Evolutionary conservation across 352 stramenopile genomes (phyloP).

Genomic region (Phytophthora pistaciae): DNA sequence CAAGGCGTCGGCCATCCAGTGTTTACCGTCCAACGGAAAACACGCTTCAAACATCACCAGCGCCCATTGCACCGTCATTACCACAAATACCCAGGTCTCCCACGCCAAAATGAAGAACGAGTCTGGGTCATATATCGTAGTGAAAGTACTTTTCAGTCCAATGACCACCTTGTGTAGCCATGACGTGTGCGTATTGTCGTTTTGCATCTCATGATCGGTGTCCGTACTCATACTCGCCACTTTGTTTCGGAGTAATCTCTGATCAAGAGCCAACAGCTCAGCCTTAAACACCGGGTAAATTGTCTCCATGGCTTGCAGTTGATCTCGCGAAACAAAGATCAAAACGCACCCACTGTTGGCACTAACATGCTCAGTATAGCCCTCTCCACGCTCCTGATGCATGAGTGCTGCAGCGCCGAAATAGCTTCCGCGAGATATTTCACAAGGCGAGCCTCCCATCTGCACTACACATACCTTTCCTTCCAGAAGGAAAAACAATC

Average conservation of each 20-base stretch:
- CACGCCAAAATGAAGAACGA: slow-evolving; percentile 48
- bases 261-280: slow-evolving; percentile 50
- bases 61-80: slow-evolving; percentile 54
- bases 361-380: slow-evolving; percentile 54
- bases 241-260: slow-evolving; percentile 46
- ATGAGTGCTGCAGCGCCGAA: slow-evolving; percentile 51
- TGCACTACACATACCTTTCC: slow-evolving; percentile 51
- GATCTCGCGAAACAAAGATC: slow-evolving; percentile 52
- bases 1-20: slow-evolving; percentile 22
- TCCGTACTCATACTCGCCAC: slow-evolving; percentile 31
- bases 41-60: slow-evolving; percentile 52
- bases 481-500: slow-evolving; percentile 61
- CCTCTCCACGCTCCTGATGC: slow-evolving; percentile 45
- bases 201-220: slow-evolving; percentile 2
- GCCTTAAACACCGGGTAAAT: slow-evolving; percentile 53
- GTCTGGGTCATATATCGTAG: slow-evolving; percentile 42
- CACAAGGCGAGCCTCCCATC: slow-evolving; percentile 20
- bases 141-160: too few relatives aligned
- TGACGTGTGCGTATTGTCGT: background rate
- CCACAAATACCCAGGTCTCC: slow-evolving; percentile 64
- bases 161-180: background rate
- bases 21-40: slow-evolving; percentile 22
- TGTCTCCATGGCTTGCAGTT: slow-evolving; percentile 48
- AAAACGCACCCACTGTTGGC: slow-evolving; percentile 58
- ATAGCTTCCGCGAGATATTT: slow-evolving; percentile 43